Conservation (phyloP, 2,329 filamentous ascomycete species). For the Pestalotiopsis sp. region DNA sequence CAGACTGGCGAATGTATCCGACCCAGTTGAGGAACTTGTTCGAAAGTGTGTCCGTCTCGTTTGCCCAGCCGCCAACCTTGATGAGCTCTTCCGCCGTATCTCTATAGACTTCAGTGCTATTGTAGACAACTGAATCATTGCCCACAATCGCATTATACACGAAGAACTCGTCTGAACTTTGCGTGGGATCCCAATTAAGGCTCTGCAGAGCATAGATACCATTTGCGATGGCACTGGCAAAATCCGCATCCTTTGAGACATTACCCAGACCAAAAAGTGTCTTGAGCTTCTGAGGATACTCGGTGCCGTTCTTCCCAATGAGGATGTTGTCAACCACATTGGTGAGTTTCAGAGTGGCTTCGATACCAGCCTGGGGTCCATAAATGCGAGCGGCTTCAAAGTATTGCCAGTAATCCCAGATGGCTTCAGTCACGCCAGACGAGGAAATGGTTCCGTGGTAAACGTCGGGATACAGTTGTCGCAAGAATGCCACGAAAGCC, state of each 20-base stretch:
- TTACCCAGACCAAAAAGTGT: slow-evolving; percentile 47
- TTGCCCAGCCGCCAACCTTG: slow-evolving; percentile 40
- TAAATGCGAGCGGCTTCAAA: slow-evolving; percentile 53
- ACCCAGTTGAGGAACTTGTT: slow-evolving; percentile 55
- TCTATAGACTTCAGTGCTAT: slow-evolving; percentile 38
- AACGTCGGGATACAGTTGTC: slow-evolving; percentile 75
- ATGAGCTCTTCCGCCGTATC: slow-evolving; percentile 42
- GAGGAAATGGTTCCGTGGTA: slow-evolving; percentile 82
- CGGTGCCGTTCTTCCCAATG: slow-evolving; percentile 37
- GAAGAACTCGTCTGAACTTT: slow-evolving; percentile 44
- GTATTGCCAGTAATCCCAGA: slow-evolving; percentile 75
- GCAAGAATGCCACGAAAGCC: slow-evolving; percentile 75
- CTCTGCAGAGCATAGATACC: slow-evolving; percentile 48
- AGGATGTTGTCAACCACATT: slow-evolving; percentile 55
- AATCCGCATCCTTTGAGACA: slow-evolving; percentile 49
- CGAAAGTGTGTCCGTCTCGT: slow-evolving; percentile 39
- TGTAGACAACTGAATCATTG: slow-evolving; percentile 42
- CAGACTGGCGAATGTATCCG: slow-evolving; percentile 41
- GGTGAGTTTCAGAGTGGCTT: slow-evolving; percentile 60
- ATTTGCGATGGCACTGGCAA: slow-evolving; percentile 43
- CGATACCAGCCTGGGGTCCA: slow-evolving; percentile 63
- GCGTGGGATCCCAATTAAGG: slow-evolving; percentile 56
- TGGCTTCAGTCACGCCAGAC: slow-evolving; percentile 77
- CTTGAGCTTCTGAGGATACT: slow-evolving; percentile 47
- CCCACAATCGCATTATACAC: slow-evolving; percentile 52